Evolutionary conservation across 208 protist species (phyloP), one percentile per base, ranked within the genome.

Genomic region (Acanthamoeba triangularis): DNA sequence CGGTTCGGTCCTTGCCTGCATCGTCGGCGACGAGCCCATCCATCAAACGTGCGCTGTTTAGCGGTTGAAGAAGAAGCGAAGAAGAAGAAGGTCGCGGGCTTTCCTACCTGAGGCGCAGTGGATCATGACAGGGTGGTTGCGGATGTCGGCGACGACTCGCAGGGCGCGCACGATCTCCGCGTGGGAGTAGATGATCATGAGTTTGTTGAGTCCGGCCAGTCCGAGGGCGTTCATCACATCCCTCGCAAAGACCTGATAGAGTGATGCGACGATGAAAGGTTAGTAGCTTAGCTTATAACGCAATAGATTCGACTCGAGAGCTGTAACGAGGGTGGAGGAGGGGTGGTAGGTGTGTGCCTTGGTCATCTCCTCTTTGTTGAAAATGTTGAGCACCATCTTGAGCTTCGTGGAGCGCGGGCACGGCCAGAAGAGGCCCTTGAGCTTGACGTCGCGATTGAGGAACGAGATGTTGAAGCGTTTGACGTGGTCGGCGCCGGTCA

Each of bases 91-190:
- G 41, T 69, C 14, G 20, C 20, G 33, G 23, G 41, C n/a, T 72
- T 41, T 10, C 37, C 14, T 47, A 93, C 88, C 88, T n/a, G 88
- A 93, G 25, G 88, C 88, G 44, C 88, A 93, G 49, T 93, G 88
- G 28, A 93, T 76, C 88, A 93, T 78, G 33, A 93, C 41, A 41
- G 88, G 88, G 63, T 93, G 88, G 41, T 93, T 93, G 63, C 88
- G 59, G 10, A 8, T 2, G 25, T 93, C 88, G 25, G 37, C 30
- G 35, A 93, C 78, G 41, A 93, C 63, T 4, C 88, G 88, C 88
- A 93, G 54, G 7, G 63, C 63, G 44, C 63, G 35, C 20, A 35
- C 61, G 25, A 93, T 78, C 37, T 93, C 88, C 14, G 59, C 61
- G 63, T 59, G 44, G 5, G 88, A 47, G n/a, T 93, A 76, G 28